Evolutionary conservation across 306 rosid species (phyloP).

Genomic region (Trifolium pratense): DNA sequence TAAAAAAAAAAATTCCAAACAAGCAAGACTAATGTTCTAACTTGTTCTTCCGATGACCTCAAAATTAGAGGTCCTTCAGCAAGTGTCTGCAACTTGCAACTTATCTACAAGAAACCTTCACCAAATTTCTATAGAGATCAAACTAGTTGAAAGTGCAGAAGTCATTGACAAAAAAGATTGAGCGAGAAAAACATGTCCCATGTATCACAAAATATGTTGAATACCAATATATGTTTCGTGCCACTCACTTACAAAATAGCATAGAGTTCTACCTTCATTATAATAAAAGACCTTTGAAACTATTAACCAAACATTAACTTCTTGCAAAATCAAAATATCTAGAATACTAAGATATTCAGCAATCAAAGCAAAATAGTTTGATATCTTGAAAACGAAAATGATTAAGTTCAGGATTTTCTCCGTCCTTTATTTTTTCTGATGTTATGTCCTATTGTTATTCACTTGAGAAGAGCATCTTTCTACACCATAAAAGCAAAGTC

Average conservation of each 20-base stretch:
- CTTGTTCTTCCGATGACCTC: background rate
- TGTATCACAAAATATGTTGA: background rate
- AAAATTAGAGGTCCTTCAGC: conserved; percentile 1
- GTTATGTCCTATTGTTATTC: conserved; percentile 20
- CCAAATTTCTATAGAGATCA: background rate
- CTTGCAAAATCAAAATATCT: conserved; percentile 19
- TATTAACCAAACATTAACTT: background rate
- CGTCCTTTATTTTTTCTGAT: background rate
- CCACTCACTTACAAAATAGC: background rate
- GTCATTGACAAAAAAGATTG: background rate
- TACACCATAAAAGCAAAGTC: background rate
- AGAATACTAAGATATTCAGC: background rate
- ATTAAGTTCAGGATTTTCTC: conserved; percentile 20
- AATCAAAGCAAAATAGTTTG: background rate
- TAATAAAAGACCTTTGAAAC: conserved; percentile 15
- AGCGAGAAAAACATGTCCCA: background rate
- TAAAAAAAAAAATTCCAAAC: no score
- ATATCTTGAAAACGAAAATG: conserved; percentile 7
- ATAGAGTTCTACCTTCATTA: background rate
- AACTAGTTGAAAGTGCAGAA: background rate
- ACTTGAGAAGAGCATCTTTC: background rate
- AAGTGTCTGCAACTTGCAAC: background rate
- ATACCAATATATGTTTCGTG: background rate
- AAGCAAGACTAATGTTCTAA: background rate
- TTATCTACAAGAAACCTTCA: background rate